Conservation (phyloP, 768 basidiomycete genomes). For the Cyclocybe aegerita region DNA sequence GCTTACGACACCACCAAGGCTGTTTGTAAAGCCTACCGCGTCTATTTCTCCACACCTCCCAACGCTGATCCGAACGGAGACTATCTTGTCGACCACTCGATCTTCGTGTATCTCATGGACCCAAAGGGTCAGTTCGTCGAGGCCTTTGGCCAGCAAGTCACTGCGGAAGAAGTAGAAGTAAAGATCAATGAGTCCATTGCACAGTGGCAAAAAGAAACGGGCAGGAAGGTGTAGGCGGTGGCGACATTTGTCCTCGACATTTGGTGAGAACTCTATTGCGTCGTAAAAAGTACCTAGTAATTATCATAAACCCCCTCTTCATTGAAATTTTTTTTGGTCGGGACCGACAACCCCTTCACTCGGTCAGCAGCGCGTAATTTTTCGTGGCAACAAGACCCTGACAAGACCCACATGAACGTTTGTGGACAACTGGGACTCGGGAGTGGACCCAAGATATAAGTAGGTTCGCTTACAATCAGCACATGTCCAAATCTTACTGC, state of each 20-base stretch:
- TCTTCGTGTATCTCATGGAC: constrained; percentile 98
- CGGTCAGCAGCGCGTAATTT: too few relatives aligned
- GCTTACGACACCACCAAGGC: constrained; percentile 80
- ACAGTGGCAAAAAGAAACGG: constrained; percentile 42
- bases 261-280: constrained; percentile 8
- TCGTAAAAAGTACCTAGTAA: constrained; percentile 13
- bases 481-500: too few relatives aligned
- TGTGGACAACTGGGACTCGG: too few relatives aligned
- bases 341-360: too few relatives aligned
- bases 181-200: constrained; percentile 53
- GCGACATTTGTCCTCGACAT: neutral
- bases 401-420: too few relatives aligned
- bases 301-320: constrained; percentile 8
- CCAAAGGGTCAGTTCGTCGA: constrained; percentile 93
- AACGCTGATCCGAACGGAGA: constrained; percentile 85
- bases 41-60: constrained; percentile 97
- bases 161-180: constrained; percentile 63
- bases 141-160: constrained; percentile 87
- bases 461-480: too few relatives aligned
- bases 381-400: too few relatives aligned
- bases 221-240: constrained; percentile 26
- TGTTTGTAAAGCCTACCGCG: constrained; percentile 92
- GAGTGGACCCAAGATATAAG: too few relatives aligned
- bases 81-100: constrained; percentile 96
- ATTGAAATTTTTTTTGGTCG: neutral